Percentiles rank a stretch among this genome's conserved stretches.
phyloP scores from a whole-genome alignment of 1,284 basidiomycete species.

The Apiotrichum porosum region DNA sequence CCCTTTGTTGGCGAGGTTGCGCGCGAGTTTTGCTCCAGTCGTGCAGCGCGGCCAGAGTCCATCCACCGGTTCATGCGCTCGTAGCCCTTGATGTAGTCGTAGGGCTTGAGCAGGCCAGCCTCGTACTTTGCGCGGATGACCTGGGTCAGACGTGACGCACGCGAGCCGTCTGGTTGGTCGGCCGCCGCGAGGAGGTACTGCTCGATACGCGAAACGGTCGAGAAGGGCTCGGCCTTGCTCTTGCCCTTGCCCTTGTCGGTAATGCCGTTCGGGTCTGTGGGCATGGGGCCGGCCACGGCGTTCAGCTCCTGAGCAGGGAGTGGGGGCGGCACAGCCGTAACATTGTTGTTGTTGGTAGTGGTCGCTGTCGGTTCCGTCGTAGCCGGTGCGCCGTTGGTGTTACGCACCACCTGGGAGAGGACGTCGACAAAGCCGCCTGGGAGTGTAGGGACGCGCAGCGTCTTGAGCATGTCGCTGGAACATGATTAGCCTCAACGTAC shows the following conservation, averaged over 20 bases:
- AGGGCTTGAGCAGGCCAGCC: slow-evolving; percentile 87
- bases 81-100: slow-evolving; percentile 94
- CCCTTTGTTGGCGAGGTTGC: slow-evolving; percentile 11
- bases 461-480: slow-evolving; percentile 43
- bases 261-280: neutral
- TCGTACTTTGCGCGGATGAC: slow-evolving; percentile 98
- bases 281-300: neutral
- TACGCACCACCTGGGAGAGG: slow-evolving; percentile 24
- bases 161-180: slow-evolving; percentile 84
- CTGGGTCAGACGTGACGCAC: slow-evolving; percentile 81
- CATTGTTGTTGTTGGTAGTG: neutral
- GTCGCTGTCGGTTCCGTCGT: neutral
- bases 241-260: slow-evolving; percentile 12
- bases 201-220: slow-evolving; percentile 18
- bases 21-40: slow-evolving; percentile 44
- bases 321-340: neutral
- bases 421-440: slow-evolving; percentile 45
- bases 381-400: slow-evolving; percentile 1
- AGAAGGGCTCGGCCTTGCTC: slow-evolving; percentile 17
- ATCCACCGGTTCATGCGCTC: slow-evolving; percentile 87
- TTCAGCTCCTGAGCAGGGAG: neutral
- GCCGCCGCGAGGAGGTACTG: slow-evolving; percentile 87
- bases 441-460: slow-evolving; percentile 40
- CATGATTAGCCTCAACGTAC: slow-evolving; percentile 4
- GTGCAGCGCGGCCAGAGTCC: slow-evolving; percentile 58